These are phyloP conservation scores for Trichophaea hybrida DNA, from an alignment of 2,329 filamentous ascomycete genomes.

Conservation along the genomic window DNA sequence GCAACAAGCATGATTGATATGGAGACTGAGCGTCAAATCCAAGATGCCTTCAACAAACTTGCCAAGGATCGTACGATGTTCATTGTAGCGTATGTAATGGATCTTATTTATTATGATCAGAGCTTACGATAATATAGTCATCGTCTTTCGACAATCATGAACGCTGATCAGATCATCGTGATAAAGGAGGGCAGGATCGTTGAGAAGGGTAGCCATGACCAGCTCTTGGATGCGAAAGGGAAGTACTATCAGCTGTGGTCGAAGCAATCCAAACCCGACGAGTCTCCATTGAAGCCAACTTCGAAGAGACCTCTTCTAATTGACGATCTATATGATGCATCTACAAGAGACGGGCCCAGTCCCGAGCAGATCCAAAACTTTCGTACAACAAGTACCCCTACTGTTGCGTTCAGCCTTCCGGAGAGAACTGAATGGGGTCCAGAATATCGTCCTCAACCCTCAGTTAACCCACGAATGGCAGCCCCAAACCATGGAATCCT, in stretches of 20 bases:
- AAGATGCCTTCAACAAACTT: constrained; percentile 36
- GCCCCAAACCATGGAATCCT: constrained; percentile 1
- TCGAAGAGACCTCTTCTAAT: not conserved
- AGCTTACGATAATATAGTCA: constrained; percentile 33
- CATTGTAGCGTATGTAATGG: constrained; percentile 36
- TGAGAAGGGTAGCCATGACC: constrained; percentile 49
- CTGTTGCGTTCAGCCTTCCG: constrained; percentile 1
- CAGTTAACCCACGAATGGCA: not conserved
- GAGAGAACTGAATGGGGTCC: not conserved
- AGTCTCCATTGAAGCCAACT: not conserved
- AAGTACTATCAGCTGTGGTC: constrained; percentile 50
- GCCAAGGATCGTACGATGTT: constrained; percentile 40
- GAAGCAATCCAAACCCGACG: constrained; percentile 15
- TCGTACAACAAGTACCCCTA: not conserved
- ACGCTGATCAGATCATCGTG: constrained; percentile 53
- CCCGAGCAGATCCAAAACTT: too few species aligned
- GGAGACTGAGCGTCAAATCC: constrained; percentile 35
- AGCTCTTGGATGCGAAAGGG: constrained; percentile 43
- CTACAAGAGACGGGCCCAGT: not conserved
- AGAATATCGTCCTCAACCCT: not conserved
- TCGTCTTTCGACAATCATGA: constrained; percentile 56
- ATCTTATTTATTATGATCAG: not conserved
- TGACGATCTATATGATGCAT: not conserved
- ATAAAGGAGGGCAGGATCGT: constrained; percentile 47
- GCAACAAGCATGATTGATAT: constrained; percentile 40